These are phyloP conservation scores for Abortiporus biennis DNA, from an alignment of 1,284 basidiomycete genomes.

Conservation along the genomic window DNA sequence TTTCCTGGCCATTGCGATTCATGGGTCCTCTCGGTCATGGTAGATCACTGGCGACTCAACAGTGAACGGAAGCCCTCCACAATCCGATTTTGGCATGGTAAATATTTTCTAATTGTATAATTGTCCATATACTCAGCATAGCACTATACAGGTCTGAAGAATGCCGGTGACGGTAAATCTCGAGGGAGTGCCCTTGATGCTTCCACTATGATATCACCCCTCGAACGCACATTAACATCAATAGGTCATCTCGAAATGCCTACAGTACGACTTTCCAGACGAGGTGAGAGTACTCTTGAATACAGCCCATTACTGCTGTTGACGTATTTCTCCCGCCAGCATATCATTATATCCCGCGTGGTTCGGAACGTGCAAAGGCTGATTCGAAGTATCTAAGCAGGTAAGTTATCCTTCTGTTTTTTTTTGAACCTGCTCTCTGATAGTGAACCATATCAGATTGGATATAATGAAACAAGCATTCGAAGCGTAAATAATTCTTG, in stretches of 20 bases:
- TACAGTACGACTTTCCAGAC: no score
- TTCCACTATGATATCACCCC: background rate
- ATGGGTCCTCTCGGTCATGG: background rate
- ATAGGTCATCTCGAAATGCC: no score
- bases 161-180: slow-evolving; percentile 6
- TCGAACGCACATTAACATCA: background rate
- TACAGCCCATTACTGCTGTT: no score
- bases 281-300: no score
- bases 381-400: slow-evolving; percentile 8
- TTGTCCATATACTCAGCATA: no score
- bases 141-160: slow-evolving; percentile 1
- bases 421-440: no score
- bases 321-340: no score
- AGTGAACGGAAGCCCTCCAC: background rate
- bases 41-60: background rate
- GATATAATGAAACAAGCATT: slow-evolving; percentile 11
- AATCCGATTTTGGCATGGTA: background rate
- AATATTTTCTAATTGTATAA: background rate
- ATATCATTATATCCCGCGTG: background rate
- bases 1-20: no score
- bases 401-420: no score
- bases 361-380: background rate
- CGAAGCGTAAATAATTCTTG: slow-evolving; percentile 7
- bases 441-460: slow-evolving; percentile 6
- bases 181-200: slow-evolving; percentile 2